Evolutionary conservation across 225 moss, liverwort and hornwort species (phyloP), one percentile per base, ranked within the genome.

Genomic region (Ulota crispa): DNA sequence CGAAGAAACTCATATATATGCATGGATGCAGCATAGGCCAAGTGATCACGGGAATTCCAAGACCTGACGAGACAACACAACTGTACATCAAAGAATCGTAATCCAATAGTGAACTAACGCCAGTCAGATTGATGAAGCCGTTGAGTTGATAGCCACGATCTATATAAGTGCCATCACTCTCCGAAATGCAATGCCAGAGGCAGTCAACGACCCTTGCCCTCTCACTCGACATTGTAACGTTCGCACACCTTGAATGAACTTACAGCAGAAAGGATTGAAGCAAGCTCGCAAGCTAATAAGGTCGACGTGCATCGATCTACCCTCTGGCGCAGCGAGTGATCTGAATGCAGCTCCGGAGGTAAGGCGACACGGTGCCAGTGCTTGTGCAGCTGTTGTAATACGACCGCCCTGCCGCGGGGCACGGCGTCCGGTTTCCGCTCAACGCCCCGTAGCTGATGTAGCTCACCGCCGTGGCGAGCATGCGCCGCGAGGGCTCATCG

Each of bases 241-340:
- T 2, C 10, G 6, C 37, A 27, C 50, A 24, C 45, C 31, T 34
- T 28, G 57, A 14, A 23, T 41, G 30, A 21, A 8, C 41, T 8
- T n/a, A n/a, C n/a, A n/a, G 68, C 8, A 54, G 12, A 64, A 3
- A 78, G 55, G 41, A 79, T 70, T 28, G 9, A 39, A 28, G 78
- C 28, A 47, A 28, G 78, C 20, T 31, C 2, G 26, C 26, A 56
- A 27, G 63, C 59, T 61, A 8, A 18, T 32, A 15, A 41, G 6
- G 24, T 34, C 68, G 0, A 27, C 37, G 5, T 66, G 12, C 5
- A 42, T 42, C 14, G 16, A 18, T 24, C 70, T 81, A 81, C 18
- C 83, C 83, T 72, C 83, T 41, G 63, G 83, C 78, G 64, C 83
- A 83, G 42, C 83, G 83, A 56, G 78, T 78, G 54, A 77, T 77